These are phyloP conservation scores for Coriolopsis trogii DNA, from an alignment of 1,284 basidiomycete genomes.

Conservation along the genomic window DNA sequence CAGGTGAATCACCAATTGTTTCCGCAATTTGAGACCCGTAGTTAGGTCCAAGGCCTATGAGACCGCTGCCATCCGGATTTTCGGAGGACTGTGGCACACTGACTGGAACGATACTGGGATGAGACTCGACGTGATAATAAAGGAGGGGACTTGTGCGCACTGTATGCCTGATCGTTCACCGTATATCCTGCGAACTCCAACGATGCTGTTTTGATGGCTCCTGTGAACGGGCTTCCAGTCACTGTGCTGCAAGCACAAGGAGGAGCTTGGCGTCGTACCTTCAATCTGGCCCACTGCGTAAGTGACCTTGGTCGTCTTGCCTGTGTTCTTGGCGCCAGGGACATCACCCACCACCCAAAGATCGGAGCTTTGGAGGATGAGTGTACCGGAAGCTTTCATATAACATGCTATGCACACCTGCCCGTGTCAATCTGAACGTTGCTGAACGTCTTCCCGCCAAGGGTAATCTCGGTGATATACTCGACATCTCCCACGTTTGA, in stretches of 20 bases:
- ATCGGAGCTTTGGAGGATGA: slow-evolving; percentile 52
- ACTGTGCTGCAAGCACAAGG: not conserved
- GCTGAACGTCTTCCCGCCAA: slow-evolving; percentile 37
- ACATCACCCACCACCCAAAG: slow-evolving; percentile 59
- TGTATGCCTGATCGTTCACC: slow-evolving; percentile 68
- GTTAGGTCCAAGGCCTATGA: slow-evolving; percentile 43
- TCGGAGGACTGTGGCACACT: slow-evolving; percentile 20
- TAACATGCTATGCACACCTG: slow-evolving; percentile 30
- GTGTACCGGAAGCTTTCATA: not conserved
- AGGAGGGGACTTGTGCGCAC: slow-evolving; percentile 44
- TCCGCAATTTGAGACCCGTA: slow-evolving; percentile 33
- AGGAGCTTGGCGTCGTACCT: slow-evolving; percentile 41
- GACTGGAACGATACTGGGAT: slow-evolving; percentile 21
- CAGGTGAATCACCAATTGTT: slow-evolving; percentile 26
- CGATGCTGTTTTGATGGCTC: slow-evolving; percentile 59
- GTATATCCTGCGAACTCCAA: slow-evolving; percentile 59
- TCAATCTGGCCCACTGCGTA: slow-evolving; percentile 71
- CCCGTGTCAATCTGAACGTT: slow-evolving; percentile 45
- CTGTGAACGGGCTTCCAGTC: slow-evolving; percentile 36
- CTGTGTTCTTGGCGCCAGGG: slow-evolving; percentile 55
- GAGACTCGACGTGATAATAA: not conserved
- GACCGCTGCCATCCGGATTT: slow-evolving; percentile 28
- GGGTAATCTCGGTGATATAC: slow-evolving; percentile 42
- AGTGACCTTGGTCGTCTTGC: slow-evolving; percentile 54
- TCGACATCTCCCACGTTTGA: slow-evolving; percentile 36